Evolutionary conservation across 805 yeast genomes (phyloP).

Genomic region (Pachysolen tannophilus): DNA sequence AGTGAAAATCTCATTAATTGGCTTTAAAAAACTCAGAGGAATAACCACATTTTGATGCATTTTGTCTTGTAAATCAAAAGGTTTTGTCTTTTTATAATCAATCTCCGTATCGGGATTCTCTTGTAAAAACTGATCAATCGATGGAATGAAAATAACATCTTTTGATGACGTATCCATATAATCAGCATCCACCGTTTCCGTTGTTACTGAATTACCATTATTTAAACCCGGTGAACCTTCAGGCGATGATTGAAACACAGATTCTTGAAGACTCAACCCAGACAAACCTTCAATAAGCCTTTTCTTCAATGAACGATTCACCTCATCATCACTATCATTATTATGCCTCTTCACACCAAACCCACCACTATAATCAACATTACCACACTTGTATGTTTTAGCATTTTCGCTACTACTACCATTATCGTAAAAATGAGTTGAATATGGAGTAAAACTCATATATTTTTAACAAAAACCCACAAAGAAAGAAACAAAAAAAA

Average conservation of each 20-base stretch:
- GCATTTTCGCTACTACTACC: no score
- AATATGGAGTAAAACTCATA: no score
- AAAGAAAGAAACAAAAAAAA: no score
- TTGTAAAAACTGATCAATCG: constrained; percentile 17
- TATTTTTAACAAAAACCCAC: no score
- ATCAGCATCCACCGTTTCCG: not conserved
- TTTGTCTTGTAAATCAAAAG: constrained; percentile 4
- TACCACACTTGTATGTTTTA: no score
- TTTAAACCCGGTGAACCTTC: not conserved
- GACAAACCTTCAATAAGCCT: constrained; percentile 9
- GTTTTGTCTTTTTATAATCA: not conserved
- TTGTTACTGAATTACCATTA: not conserved
- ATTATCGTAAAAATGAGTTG: no score
- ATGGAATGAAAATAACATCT: constrained; percentile 12
- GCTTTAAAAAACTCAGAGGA: constrained; percentile 9
- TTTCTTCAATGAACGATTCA: constrained; percentile 10
- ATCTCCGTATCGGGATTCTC: constrained; percentile 9
- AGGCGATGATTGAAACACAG: not conserved
- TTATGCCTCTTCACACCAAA: constrained; percentile 1
- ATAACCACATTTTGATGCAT: constrained; percentile 9
- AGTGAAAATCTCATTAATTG: constrained; percentile 11
- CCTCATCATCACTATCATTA: constrained; percentile 7
- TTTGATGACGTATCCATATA: not conserved
- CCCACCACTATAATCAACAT: not conserved
- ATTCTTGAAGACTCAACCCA: constrained; percentile 6